Base-by-base conservation (phyloP, 2,329 filamentous ascomycete genomes). In the Fusarium bulbicola region DNA sequence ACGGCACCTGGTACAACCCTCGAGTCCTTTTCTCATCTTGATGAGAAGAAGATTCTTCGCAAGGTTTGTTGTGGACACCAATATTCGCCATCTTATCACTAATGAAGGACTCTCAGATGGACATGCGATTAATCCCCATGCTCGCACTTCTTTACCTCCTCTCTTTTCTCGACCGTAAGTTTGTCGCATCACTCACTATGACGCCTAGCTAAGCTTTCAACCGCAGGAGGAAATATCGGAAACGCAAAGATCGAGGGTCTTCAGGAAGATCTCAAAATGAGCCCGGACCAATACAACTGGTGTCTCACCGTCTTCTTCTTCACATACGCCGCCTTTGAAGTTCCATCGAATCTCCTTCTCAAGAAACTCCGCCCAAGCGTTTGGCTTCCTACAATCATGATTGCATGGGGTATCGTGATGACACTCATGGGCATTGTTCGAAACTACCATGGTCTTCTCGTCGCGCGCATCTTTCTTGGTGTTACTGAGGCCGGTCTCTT, bases 371-470 rank as follows among this genome's bases (percentile, higher is more conserved):
- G 91, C 0, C 94, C 94, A 0, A 92, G 90, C 43, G 82, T 93
- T 56, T 97, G 95, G 84, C 87, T 95, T 30, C 92, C 93, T 0
- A 82, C 86, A 11, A 95, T 95, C 75, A 95, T 97, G 91, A 81
- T 93, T 3, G 84, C 89, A 3, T 90, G 85, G 85, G 82, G 83
- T 5, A 30, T 82, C 5, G 83, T 86, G 24, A 84, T 88, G 84
- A 87, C 86, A 0, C 77, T 88, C 24, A 88, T 88, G 84, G 86
- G 86, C 0, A 82, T 88, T n/a, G 87, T 88, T 1, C 79, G 80
- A 32, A 85, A 83, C 66, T 88, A 84, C 39, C 78, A 81, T 8
- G 86, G 86, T 1, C 80, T 88, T 6, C 79, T 88, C 5, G 76
- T 82, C 5, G 82, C 87, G 10, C 86, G 87, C 39, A 86, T 93